These are phyloP conservation scores for Rhynchosporium graminicola DNA, from an alignment of 2,329 filamentous ascomycete species.

Conservation along the genomic window DNA sequence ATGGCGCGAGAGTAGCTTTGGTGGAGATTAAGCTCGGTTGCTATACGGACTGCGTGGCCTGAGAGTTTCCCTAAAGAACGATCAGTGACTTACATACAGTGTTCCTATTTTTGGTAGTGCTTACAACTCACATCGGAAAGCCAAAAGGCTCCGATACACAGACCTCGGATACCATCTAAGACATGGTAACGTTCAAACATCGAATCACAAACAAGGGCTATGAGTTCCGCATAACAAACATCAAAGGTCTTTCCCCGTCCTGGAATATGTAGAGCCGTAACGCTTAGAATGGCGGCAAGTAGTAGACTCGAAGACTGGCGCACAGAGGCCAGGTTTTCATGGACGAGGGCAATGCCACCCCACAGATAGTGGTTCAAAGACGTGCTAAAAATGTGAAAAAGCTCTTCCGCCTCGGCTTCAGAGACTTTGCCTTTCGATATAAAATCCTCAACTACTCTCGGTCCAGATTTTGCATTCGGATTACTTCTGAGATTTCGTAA, in stretches of 20 bases:
- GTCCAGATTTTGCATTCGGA: constrained; percentile 42
- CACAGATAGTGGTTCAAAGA: constrained; percentile 54
- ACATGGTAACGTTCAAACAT: constrained; percentile 60
- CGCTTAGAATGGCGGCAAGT: constrained; percentile 57
- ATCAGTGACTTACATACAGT: constrained; percentile 33
- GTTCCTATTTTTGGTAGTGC: not conserved
- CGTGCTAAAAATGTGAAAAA: constrained; percentile 50
- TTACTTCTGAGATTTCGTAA: constrained; percentile 45
- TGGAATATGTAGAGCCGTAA: constrained; percentile 60
- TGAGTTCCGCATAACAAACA: constrained; percentile 58
- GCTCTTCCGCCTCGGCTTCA: constrained; percentile 49
- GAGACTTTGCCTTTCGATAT: constrained; percentile 51
- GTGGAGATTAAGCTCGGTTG: constrained; percentile 58
- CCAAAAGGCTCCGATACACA: constrained; percentile 65
- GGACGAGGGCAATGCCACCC: constrained; percentile 53
- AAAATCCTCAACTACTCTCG: constrained; percentile 45
- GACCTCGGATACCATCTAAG: constrained; percentile 58
- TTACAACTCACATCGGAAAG: constrained; percentile 52
- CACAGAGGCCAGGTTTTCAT: constrained; percentile 51
- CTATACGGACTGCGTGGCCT: constrained; percentile 58
- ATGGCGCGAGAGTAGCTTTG: constrained; percentile 53
- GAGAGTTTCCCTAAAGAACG: constrained; percentile 57
- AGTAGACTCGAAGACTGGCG: constrained; percentile 57
- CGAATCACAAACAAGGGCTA: constrained; percentile 55
- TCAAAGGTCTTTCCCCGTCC: constrained; percentile 54